Base-by-base conservation (phyloP, 176 grass and related monocot genomes). In the Microstegium vimineum region DNA sequence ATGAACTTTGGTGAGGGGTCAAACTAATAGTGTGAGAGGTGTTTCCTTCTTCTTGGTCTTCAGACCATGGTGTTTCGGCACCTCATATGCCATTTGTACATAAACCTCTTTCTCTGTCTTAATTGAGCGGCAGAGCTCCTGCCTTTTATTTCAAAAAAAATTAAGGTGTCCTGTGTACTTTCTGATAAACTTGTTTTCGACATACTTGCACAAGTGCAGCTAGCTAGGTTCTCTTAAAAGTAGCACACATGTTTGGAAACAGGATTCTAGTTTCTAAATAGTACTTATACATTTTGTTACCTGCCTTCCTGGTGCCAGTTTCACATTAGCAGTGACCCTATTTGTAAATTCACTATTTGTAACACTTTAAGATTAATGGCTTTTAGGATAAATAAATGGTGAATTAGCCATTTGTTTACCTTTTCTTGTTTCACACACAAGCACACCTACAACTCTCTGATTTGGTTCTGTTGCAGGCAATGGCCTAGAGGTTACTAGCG, bases 401-500 rank as follows among this genome's bases (percentile, higher is more conserved):
- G 20, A 71, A 69, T 28, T 4, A 32, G 2, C 11, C 4, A 71
- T 61, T 32, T 35, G 17, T n/a, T 37, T 61, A 9, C 3, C 30
- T 51, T 80, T 10, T 46, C 59, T 13, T 75, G 16, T 20, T 73
- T 16, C 0, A 4, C 12, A 17, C 22, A 13, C 7, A 59, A 59
- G n/a, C n/a, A 25, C n/a, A 59, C 1, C 56, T 12, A 31, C 10
- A 7, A 28, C 28, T 70, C 15, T n/a, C 35, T 54, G 56, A 43
- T 71, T 81, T 84, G 23, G 10, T 90, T 66, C 32, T 79, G 6
- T 59, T 82, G 68, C 75, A 94, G 94, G 94, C 27, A 97, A 97
- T 68, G 94, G 94, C 33, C 23, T 97, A 74, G 94, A 97, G 77
- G 85, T 97, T 20, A 85, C 89, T 72, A 88, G 81, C 71, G 71